phyloP scores from a whole-genome alignment of 192 early-diverging fungal species.

The Umbelopsis ramanniana region DNA sequence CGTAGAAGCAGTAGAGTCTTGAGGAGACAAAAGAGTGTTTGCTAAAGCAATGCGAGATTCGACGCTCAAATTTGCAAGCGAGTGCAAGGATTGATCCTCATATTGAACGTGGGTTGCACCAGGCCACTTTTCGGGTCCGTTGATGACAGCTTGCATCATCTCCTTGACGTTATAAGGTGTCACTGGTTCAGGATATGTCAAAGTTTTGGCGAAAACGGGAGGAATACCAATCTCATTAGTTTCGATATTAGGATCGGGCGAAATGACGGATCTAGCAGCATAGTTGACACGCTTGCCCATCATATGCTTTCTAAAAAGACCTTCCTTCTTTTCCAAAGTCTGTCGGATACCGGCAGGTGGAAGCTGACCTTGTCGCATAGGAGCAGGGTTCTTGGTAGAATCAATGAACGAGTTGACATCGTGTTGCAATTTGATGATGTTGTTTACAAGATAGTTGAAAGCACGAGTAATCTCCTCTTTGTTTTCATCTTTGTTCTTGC shows the following conservation, averaged over 20 bases:
- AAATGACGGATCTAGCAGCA: slow-evolving; percentile 96
- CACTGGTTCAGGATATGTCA: slow-evolving; percentile 98
- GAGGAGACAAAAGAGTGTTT: slow-evolving; percentile 87
- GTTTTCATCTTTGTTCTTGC: slow-evolving; percentile 27
- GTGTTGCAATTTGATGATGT: slow-evolving; percentile 80
- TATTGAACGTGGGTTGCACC: slow-evolving; percentile 94
- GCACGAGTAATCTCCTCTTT: slow-evolving; percentile 22
- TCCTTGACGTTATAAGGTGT: slow-evolving; percentile 94
- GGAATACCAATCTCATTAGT: slow-evolving; percentile 98
- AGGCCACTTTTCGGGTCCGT: slow-evolving; percentile 95
- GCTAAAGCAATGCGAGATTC: slow-evolving; percentile 93
- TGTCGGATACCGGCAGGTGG: slow-evolving; percentile 93
- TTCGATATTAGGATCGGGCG: slow-evolving; percentile 97
- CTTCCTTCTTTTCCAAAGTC: slow-evolving; percentile 98
- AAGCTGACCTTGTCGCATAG: slow-evolving; percentile 59
- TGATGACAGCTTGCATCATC: slow-evolving; percentile 90
- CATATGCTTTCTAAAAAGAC: slow-evolving; percentile 99
- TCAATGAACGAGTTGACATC: slow-evolving; percentile 94
- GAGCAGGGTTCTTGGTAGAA: slow-evolving; percentile 81
- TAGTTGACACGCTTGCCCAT: slow-evolving; percentile 99
- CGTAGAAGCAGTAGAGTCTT: slow-evolving; percentile 54
- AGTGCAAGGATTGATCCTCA: slow-evolving; percentile 91
- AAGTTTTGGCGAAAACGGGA: slow-evolving; percentile 90
- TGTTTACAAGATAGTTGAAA: slow-evolving; percentile 28
- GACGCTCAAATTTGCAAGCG: slow-evolving; percentile 77